phyloP scores from a whole-genome alignment of 2,329 filamentous ascomycete genomes.

The Colletotrichum shisoi region DNA sequence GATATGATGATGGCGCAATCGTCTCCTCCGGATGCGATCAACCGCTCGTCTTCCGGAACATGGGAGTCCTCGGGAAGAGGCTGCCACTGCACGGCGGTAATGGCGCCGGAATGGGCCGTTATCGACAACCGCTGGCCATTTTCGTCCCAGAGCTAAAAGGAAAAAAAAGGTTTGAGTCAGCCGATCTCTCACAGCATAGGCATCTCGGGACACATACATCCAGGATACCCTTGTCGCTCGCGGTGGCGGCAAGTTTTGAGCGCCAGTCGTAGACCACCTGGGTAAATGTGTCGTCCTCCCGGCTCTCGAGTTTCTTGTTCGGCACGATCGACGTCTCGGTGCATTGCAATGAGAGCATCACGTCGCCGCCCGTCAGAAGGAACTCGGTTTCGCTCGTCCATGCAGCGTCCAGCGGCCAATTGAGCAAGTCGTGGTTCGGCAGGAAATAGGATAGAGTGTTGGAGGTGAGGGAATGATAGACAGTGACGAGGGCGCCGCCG shows the following conservation, averaged over 20 bases:
- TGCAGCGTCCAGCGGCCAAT: conserved; percentile 63
- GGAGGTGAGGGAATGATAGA: conserved; percentile 57
- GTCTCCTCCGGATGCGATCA: conserved; percentile 69
- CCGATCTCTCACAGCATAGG: conserved; percentile 33
- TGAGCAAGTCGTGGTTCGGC: conserved; percentile 58
- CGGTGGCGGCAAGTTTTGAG: conserved; percentile 64
- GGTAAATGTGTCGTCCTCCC: conserved; percentile 62
- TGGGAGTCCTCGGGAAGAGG: conserved; percentile 51
- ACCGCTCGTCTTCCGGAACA: conserved; percentile 57
- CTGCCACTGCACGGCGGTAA: conserved; percentile 69
- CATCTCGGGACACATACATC: conserved; percentile 58
- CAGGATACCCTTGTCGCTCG: conserved; percentile 66
- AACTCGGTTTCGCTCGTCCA: conserved; percentile 69
- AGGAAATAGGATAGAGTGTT: conserved; percentile 60
- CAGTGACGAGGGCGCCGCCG: conserved; percentile 62
- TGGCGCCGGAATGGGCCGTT: conserved; percentile 64
- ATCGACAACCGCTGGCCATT: conserved; percentile 63
- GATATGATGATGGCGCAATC: conserved; percentile 70
- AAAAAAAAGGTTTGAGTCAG: conserved; percentile 10
- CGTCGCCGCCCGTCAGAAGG: conserved; percentile 65
- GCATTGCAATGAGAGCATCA: conserved; percentile 60
- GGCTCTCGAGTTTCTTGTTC: conserved; percentile 60
- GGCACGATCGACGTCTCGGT: conserved; percentile 57
- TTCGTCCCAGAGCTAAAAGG: conserved; percentile 62
- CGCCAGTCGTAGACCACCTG: conserved; percentile 65